Percentiles rank a stretch among this genome's conserved stretches.
Evolutionary conservation across 169 alveolate species (phyloP).

Genomic region (Eimeria zaria): DNA sequence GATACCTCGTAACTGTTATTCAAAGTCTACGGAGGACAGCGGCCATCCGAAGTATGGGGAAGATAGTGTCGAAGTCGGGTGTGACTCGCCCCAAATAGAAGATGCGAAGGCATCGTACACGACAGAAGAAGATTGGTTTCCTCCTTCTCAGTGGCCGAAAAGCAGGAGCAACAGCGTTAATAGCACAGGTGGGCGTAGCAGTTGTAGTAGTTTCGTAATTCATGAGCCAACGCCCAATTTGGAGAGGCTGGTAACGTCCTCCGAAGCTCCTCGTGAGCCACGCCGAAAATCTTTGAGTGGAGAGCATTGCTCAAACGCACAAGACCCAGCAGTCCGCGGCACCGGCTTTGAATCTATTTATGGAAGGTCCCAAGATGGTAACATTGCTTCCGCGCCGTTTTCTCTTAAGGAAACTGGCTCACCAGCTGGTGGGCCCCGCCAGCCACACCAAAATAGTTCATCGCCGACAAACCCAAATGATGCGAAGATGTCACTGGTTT

Average conservation of each 20-base stretch:
- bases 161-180: background rate
- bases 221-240: background rate
- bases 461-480: background rate
- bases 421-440: background rate
- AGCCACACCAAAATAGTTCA: background rate
- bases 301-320: background rate
- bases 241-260: background rate
- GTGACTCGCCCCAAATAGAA: background rate
- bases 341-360: background rate
- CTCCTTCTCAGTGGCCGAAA: constrained; percentile 30
- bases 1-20: background rate
- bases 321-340: background rate
- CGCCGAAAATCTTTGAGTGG: background rate
- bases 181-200: background rate
- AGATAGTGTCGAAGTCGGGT: background rate
- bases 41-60: background rate
- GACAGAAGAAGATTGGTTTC: constrained; percentile 27
- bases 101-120: background rate
- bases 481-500: constrained; percentile 11
- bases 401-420: background rate
- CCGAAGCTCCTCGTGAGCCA: background rate
- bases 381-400: background rate
- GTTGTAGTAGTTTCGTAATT: background rate
- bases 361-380: background rate
- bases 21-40: background rate